phyloP scores from a whole-genome alignment of 495 filamentous ascomycete species.

The Tuber brumale region DNA sequence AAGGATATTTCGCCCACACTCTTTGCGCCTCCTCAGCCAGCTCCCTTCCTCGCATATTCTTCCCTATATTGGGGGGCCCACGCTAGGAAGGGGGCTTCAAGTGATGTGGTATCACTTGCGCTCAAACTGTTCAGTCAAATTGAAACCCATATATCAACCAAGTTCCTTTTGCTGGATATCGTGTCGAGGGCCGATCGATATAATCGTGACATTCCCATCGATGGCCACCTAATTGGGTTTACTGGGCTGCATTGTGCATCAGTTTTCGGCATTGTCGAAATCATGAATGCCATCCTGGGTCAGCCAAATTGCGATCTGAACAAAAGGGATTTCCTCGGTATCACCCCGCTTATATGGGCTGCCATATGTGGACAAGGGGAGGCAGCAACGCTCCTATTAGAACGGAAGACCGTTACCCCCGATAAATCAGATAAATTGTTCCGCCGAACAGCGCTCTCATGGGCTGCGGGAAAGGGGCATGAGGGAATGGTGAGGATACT shows the following conservation, averaged over 20 bases:
- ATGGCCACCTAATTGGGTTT: background rate
- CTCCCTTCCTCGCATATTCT: too few species aligned
- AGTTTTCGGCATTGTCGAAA: background rate
- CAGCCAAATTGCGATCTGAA: background rate
- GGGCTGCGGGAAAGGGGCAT: background rate
- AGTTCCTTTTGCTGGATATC: background rate
- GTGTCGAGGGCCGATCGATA: background rate
- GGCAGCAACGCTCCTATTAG: background rate
- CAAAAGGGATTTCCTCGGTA: background rate
- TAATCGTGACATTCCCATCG: background rate
- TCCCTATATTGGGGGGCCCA: too few species aligned
- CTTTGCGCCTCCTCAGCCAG: too few species aligned
- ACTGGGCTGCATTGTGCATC: background rate
- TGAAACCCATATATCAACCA: background rate
- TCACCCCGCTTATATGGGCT: background rate
- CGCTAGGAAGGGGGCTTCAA: too few species aligned
- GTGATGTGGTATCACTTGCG: too few species aligned
- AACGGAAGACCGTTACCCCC: background rate
- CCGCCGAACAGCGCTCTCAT: background rate
- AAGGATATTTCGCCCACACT: too few species aligned
- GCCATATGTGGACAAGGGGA: background rate
- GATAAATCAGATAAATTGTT: background rate
- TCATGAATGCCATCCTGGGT: background rate
- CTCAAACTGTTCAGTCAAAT: background rate
- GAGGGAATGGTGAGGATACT: background rate